These are phyloP conservation scores for Hymenoscyphus occultus DNA, from an alignment of 2,329 filamentous ascomycete genomes.

Conservation along the genomic window DNA sequence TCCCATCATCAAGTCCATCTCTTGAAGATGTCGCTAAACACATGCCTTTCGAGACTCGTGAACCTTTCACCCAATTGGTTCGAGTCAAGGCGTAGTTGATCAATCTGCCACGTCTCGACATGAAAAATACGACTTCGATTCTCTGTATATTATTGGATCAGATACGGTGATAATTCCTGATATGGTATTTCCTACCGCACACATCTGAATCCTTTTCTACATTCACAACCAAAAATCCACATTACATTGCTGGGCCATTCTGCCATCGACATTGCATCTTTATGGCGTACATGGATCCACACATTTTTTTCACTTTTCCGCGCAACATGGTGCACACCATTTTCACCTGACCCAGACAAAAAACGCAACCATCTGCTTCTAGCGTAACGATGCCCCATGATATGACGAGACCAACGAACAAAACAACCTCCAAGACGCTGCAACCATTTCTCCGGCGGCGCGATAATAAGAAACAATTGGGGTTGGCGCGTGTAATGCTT, in stretches of 20 bases:
- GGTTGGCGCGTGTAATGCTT: not conserved
- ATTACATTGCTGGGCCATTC: constrained; percentile 24
- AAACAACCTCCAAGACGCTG: not conserved
- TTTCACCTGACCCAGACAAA: constrained; percentile 11
- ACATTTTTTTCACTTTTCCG: constrained; percentile 17
- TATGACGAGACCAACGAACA: constrained; percentile 27
- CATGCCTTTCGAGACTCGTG: constrained; percentile 28
- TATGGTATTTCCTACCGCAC: constrained; percentile 26
- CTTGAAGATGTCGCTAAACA: constrained; percentile 25
- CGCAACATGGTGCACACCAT: constrained; percentile 14
- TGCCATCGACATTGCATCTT: constrained; percentile 20
- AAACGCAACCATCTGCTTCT: constrained; percentile 24
- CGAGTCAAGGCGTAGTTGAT: constrained; percentile 29
- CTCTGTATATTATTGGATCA: constrained; percentile 36
- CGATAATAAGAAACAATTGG: not conserved
- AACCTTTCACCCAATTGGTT: constrained; percentile 32
- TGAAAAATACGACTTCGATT: constrained; percentile 26
- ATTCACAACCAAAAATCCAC: constrained; percentile 20
- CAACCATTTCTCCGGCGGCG: not conserved
- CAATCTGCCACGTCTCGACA: not conserved
- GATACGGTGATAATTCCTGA: constrained; percentile 25
- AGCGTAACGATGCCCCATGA: constrained; percentile 33
- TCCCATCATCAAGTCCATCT: constrained; percentile 30
- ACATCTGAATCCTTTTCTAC: constrained; percentile 27
- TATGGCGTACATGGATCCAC: constrained; percentile 15